Evolutionary conservation across 345 rosid genomes (phyloP).

Genomic region (Garcia nutans): DNA sequence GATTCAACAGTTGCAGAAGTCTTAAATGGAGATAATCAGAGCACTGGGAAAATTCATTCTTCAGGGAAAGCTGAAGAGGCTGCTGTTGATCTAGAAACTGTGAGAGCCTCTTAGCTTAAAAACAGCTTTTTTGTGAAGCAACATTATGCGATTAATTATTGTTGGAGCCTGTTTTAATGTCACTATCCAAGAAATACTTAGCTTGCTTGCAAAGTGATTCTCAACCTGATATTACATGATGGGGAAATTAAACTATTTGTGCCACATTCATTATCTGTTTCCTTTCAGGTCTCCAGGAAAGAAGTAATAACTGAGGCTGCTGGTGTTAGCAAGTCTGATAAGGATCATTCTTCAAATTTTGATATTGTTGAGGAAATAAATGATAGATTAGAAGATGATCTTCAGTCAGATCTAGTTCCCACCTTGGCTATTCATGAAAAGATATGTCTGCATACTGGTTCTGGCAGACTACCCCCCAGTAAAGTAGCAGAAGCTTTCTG

Average conservation of each 20-base stretch:
- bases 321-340: conserved; percentile 42
- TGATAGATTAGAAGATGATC: conserved; percentile 56
- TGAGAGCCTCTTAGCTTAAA: conserved; percentile 32
- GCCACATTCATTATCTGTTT: conserved; percentile 8
- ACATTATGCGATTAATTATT: neutral
- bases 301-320: conserved; percentile 43
- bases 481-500: conserved; percentile 34
- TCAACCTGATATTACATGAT: neutral
- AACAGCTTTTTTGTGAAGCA: neutral
- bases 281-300: conserved; percentile 47
- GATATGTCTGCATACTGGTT: conserved; percentile 43
- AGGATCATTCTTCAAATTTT: conserved; percentile 42
- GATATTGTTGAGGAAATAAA: conserved; percentile 46
- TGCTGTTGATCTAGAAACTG: conserved; percentile 32
- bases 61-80: conserved; percentile 48
- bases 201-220: conserved; percentile 12
- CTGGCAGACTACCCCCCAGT: conserved; percentile 36
- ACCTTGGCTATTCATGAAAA: conserved; percentile 65
- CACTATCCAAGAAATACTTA: neutral
- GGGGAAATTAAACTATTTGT: conserved; percentile 6
- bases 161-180: neutral
- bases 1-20: conserved; percentile 49
- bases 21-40: conserved; percentile 52
- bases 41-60: conserved; percentile 45
- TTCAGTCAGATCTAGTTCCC: conserved; percentile 76